phyloP scores from a whole-genome alignment of 306 rosid species.

The Potentilla sterilis region DNA sequence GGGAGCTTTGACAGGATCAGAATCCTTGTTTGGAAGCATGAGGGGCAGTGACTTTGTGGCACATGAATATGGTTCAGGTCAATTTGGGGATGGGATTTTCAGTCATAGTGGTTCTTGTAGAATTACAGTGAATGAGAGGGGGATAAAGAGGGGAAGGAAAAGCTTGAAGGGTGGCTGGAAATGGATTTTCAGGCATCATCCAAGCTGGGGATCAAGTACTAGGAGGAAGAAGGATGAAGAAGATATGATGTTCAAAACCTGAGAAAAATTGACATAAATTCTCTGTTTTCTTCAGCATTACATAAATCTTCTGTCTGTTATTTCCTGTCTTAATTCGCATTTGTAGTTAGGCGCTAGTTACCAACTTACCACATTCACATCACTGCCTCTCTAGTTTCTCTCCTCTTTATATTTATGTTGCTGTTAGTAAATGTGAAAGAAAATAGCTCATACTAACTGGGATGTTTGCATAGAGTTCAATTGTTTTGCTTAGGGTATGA shows the following conservation, averaged over 20 bases:
- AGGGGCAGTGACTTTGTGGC: constrained; percentile 45
- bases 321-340: constrained; percentile 22
- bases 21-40: constrained; percentile 60
- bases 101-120: constrained; percentile 80
- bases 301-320: constrained; percentile 19
- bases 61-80: constrained; percentile 36
- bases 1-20: constrained; percentile 28
- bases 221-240: constrained; percentile 65
- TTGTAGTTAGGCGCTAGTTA: constrained; percentile 33
- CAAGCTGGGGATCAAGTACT: constrained; percentile 44
- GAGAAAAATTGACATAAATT: constrained; percentile 23
- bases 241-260: constrained; percentile 55
- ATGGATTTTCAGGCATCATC: constrained; percentile 81
- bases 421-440: constrained; percentile 29
- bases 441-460: constrained; percentile 20
- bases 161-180: constrained; percentile 84
- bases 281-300: constrained; percentile 36
- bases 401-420: constrained; percentile 32
- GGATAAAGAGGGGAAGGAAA: constrained; percentile 64
- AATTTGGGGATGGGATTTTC: constrained; percentile 39
- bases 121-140: constrained; percentile 75
- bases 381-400: constrained; percentile 29
- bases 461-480: constrained; percentile 1
- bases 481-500: constrained; percentile 2
- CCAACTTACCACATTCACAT: constrained; percentile 19